Percentiles rank a stretch among this genome's conserved stretches.
phyloP scores from a whole-genome alignment of 1,284 basidiomycete genomes.

The Microbotryum violaceum region DNA sequence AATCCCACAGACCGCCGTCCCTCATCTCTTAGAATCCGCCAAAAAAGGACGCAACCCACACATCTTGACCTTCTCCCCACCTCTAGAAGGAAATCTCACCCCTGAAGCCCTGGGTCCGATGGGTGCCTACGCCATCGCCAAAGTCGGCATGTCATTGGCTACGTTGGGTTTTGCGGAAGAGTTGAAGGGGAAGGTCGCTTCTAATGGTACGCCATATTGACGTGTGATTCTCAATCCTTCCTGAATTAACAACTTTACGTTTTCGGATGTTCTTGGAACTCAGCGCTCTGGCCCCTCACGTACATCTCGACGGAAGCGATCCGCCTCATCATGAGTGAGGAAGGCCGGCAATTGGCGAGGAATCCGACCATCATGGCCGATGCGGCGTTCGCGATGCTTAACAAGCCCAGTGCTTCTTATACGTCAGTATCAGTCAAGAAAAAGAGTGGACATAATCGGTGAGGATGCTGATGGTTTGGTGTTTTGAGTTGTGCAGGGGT shows the following conservation, averaged over 20 bases:
- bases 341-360: conserved; percentile 32
- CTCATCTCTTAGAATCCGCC: conserved; percentile 34
- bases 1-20: conserved; percentile 33
- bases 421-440: conserved; percentile 4
- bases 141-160: conserved; percentile 38
- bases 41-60: conserved; percentile 35
- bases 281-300: conserved; percentile 15
- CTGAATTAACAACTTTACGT: neutral
- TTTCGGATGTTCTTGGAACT: too few species aligned
- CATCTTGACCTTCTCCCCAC: conserved; percentile 38
- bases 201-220: conserved; percentile 37
- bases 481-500: conserved; percentile 13
- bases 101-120: conserved; percentile 18
- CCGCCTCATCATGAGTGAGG: conserved; percentile 23
- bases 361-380: conserved; percentile 36
- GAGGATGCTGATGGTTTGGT: neutral
- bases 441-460: too few species aligned
- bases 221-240: conserved; percentile 35
- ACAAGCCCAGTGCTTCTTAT: conserved; percentile 28
- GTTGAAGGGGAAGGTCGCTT: conserved; percentile 29
- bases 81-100: conserved; percentile 31
- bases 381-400: conserved; percentile 35
- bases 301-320: conserved; percentile 23
- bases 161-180: conserved; percentile 38
- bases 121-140: conserved; percentile 37